Conservation (phyloP, 2,329 filamentous ascomycete genomes). For the Elsinoe ampelina region DNA sequence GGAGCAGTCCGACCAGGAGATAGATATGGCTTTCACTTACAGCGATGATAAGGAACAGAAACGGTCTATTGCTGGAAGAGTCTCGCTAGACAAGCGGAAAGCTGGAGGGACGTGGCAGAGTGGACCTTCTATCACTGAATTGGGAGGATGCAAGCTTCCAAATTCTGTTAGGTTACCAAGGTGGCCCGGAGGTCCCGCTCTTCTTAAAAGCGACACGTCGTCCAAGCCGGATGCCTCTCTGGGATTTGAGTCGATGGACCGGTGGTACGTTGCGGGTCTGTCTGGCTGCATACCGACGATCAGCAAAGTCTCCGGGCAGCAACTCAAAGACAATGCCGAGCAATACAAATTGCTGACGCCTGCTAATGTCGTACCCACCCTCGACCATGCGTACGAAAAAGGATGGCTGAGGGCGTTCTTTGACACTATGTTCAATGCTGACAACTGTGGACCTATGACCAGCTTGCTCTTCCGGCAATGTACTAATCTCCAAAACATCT, state of each 20-base stretch:
- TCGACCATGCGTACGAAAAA: neutral
- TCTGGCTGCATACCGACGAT: neutral
- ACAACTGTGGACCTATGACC: neutral
- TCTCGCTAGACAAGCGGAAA: neutral
- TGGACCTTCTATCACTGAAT: neutral
- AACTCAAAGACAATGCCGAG: neutral
- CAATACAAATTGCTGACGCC: neutral
- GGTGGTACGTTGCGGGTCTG: neutral
- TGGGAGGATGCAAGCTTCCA: neutral
- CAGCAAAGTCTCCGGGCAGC: neutral
- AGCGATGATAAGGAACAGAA: neutral
- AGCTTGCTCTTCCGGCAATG: neutral
- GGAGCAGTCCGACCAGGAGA: neutral
- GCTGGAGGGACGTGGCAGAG: neutral
- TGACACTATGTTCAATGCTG: neutral
- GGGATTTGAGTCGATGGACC: neutral
- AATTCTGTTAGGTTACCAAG: neutral
- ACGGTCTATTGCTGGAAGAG: neutral
- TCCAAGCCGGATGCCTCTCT: neutral
- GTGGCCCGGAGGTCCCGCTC: neutral
- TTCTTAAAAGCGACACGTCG: neutral
- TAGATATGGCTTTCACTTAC: neutral
- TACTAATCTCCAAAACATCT: neutral
- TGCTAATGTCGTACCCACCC: neutral
- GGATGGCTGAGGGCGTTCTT: neutral